Evolutionary conservation across 129 eudicot genomes (phyloP), one percentile per base, ranked within the genome.

Genomic region (Chrysanthemum lavandulifolium): DNA sequence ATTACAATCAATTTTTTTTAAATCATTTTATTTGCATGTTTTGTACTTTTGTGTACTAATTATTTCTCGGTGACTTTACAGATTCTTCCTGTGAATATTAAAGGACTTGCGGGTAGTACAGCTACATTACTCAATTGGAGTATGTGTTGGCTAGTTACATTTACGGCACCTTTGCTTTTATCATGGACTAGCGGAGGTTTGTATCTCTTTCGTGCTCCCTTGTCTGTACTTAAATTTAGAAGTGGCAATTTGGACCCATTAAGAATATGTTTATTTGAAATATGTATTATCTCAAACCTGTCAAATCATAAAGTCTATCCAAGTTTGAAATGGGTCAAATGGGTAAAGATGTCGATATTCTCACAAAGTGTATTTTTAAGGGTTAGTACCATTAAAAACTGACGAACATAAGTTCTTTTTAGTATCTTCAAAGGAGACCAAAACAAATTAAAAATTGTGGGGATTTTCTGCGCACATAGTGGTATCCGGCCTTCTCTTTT

Each of bases 61-160:
- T 56, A 3, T 67, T 53, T 73, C 9, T 19, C 18, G 70, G 21
- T 66, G 14, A 73, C 25, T 40, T 65, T 73, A 45, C 83, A 93
- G 97, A 93, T 93, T 76, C 89, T 90, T 76, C 96, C 97, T 0
- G 76, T 87, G 23, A 93, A 84, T 71, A 90, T 93, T 49, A 93
- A 93, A 78, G 92, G 98, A 68, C 89, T 93, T 14, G 98, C 97
- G 27, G 98, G 98, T 84, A 89, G 97, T 84, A 77, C 82, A 49
- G 97, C 98, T 45, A 90, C 98, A 62, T 75, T 93, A 47, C 79
- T 82, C 64, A 93, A 93, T 64, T 93, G 97, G 98, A 84, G 80
- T 60, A 50, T 55, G 60, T 89, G 97, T 27, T 93, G 96, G 91
- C 58, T 86, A 27, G 80, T 93, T 73, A 93, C 98, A 5, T 61